Conservation (phyloP, 2,329 filamentous ascomycete species). For the Hymenoscyphus albidus region DNA sequence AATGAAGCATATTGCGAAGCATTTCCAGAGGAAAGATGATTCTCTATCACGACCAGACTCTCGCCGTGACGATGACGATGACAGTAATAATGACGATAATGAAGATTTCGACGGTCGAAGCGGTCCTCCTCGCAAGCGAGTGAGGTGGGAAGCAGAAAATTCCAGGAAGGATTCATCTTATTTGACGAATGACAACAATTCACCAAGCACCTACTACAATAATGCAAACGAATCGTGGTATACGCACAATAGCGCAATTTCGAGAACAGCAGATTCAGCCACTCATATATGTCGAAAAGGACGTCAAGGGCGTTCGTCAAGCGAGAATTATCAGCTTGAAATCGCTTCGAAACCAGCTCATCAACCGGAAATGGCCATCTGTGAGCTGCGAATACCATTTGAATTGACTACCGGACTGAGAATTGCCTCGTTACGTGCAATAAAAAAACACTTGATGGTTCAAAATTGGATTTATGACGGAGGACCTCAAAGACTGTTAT, state of each 20-base stretch:
- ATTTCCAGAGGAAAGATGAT: slow-evolving; percentile 11
- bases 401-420: background rate
- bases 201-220: background rate
- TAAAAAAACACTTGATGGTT: background rate
- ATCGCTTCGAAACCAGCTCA: background rate
- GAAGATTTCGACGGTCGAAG: slow-evolving; percentile 4
- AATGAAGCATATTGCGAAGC: slow-evolving; percentile 18
- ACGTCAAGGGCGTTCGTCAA: background rate
- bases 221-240: no score
- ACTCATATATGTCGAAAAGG: background rate
- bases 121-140: slow-evolving; percentile 1
- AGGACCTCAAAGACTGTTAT: background rate
- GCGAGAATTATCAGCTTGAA: background rate
- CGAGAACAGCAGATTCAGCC: background rate
- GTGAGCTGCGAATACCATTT: background rate
- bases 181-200: background rate
- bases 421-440: background rate
- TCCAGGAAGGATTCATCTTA: background rate
- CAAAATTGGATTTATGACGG: background rate
- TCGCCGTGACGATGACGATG: slow-evolving; percentile 4
- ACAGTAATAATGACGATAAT: slow-evolving; percentile 11
- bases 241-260: background rate
- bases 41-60: background rate
- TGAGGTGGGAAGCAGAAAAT: background rate
- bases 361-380: background rate